Evolutionary conservation across 2,329 filamentous ascomycete genomes (phyloP), one percentile per base, ranked within the genome.

Genomic region (Claviceps fusiformis): DNA sequence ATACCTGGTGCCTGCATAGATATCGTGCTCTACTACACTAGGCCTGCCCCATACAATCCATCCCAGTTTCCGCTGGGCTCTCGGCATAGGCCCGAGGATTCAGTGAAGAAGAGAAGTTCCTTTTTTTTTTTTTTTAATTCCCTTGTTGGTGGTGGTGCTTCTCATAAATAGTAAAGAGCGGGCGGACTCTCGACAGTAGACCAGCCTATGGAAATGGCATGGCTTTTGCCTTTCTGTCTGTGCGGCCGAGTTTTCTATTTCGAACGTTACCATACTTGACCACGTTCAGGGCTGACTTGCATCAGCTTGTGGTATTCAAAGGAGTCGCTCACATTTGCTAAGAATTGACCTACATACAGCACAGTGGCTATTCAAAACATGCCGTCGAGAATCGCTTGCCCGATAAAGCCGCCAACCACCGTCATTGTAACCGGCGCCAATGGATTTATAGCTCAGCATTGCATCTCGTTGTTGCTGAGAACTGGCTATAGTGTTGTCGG

Each of bases 361-460:
- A 24, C 24, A 9, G 33, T n/a, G 9, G 3, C 37, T 19, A 6
- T 47, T 48, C 50, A 37, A 47, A 17, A n/a, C 24, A 65, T 65
- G 63, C 63, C 63, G 29, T 65, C 63, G 15, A 59, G 58, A 56
- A 39, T 63, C 52, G 54, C 56, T 19, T 55, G 56, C 11, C 58
- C 59, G 7, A 58, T 67, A 24, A 58, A 60, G 35, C 58, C 65
- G 3, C 65, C 65, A 9, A 60, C 62, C 10, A 55, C 61, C 17
- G 60, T 73, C 31, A 64, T 68, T n/a, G 69, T 73, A 33, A 73
- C 71, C 1, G 72, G 71, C 39, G 68, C 67, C 55, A 75, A 73
- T 57, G 71, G 71, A 58, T 71, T 72, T 56, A 68, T 73, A 35
- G 72, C 68, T 13, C 66, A 68, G 48, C 70, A 73, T 59, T 69